A percentile compares a stretch with the other conserved stretches of the same genome.
These are phyloP conservation scores for Tolypocladium sp. DNA, from an alignment of 2,329 filamentous ascomycete genomes.

Conservation along the genomic window DNA sequence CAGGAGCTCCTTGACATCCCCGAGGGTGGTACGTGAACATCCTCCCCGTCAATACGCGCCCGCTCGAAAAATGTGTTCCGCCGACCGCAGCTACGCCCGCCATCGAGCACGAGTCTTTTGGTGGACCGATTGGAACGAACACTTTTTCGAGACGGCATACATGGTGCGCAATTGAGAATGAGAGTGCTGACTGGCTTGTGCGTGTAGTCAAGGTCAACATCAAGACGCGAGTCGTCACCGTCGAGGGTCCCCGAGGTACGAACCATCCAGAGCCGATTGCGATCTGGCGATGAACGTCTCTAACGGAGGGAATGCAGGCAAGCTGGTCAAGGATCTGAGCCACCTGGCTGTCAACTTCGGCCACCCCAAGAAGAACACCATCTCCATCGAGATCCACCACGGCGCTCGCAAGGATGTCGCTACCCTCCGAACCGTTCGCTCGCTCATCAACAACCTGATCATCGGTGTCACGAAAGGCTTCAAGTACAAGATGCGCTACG, in stretches of 20 bases:
- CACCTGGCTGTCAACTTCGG: slow-evolving; percentile 96
- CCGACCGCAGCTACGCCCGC: background rate
- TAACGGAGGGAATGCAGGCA: slow-evolving; percentile 47
- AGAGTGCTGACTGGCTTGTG: slow-evolving; percentile 18
- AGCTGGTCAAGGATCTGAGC: slow-evolving; percentile 92
- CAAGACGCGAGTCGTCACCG: slow-evolving; percentile 92
- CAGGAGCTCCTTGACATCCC: slow-evolving; percentile 92
- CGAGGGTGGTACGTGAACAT: slow-evolving; percentile 75
- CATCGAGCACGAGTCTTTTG: background rate
- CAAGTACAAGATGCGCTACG: slow-evolving; percentile 99
- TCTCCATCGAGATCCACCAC: slow-evolving; percentile 98
- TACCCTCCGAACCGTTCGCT: slow-evolving; percentile 94
- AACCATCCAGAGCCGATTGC: slow-evolving; percentile 4
- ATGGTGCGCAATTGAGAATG: background rate
- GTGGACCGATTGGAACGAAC: background rate
- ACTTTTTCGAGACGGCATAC: background rate
- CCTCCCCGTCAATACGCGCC: slow-evolving; percentile 2
- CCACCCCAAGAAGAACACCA: slow-evolving; percentile 71
- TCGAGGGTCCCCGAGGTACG: slow-evolving; percentile 90
- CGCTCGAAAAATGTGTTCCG: slow-evolving; percentile 5
- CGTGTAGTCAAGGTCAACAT: slow-evolving; percentile 88
- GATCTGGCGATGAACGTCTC: slow-evolving; percentile 1
- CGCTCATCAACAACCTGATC: slow-evolving; percentile 98
- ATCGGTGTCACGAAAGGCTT: slow-evolving; percentile 97
- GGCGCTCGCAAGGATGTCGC: slow-evolving; percentile 96